Evolutionary conservation across 2,329 filamentous ascomycete genomes (phyloP), one percentile per base, ranked within the genome.

Genomic region (Phyllosticta citriasiana): DNA sequence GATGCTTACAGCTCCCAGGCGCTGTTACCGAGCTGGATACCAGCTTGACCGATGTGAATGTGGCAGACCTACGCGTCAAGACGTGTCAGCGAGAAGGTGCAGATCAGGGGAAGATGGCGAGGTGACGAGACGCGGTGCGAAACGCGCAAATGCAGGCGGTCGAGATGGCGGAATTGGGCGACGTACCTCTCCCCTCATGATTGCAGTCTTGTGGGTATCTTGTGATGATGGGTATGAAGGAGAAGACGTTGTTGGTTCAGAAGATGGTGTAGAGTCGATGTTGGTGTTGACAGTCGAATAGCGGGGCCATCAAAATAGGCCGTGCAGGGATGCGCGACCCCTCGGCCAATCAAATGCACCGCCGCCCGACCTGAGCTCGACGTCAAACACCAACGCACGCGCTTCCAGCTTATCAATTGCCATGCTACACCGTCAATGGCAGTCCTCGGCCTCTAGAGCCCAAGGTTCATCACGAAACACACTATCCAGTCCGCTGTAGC

Each of bases 21-120:
- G 73, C 84, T 86, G 80, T 88, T 88, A 72, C 86, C 86, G 66
- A 88, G 84, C 83, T 88, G 86, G 72, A 81, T 84, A 77, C 86
- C 86, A 78, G 86, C 86, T 80, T 88, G 84, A 74, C 84, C 84
- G 73, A 87, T 84, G 72, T 87, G 84, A 68, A 87, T 76, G 74
- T 87, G 84, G 71, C 81, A 82, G 72, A 87, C 81, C 84, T 87
- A 63, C 61, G 40, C 47, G 61, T 52, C 47, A 55, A 57, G 40
- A 55, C 51, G 56, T 60, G 61, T 63, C 55, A 57, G 61, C 55
- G 19, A 51, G 35, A 30, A 16, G 40, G 56, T 54, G 57, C 53
- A 60, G 57, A 59, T 60, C 57, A 56, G 57, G 55, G 57, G 60
- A 30, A 59, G 57, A 53, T 47, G 63, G 54, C 55, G 27, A 24